Evolutionary conservation across 2,329 filamentous ascomycete species (phyloP).

Genomic region (Alternaria novae-zelandiae): DNA sequence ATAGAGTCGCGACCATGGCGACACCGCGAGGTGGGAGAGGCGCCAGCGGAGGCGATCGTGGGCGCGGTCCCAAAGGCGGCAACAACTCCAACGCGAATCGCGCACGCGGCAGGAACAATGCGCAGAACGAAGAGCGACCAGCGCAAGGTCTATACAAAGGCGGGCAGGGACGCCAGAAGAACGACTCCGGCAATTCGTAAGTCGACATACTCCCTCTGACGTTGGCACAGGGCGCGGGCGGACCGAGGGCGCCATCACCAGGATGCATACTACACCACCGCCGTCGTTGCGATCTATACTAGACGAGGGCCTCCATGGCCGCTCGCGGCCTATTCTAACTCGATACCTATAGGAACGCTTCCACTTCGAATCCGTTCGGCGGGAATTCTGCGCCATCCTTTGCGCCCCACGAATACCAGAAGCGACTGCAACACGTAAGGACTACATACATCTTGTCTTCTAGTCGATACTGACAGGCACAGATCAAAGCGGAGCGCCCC

Average conservation of each 20-base stretch:
- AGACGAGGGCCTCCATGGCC: constrained; percentile 15
- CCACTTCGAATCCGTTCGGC: constrained; percentile 7
- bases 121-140: constrained; percentile 18
- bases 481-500: constrained; percentile 51
- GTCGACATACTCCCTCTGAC: constrained; percentile 10
- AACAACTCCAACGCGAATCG: constrained; percentile 10
- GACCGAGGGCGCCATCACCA: constrained; percentile 9
- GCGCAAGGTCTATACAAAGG: constrained; percentile 15
- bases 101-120: constrained; percentile 24
- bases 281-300: constrained; percentile 1
- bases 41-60: constrained; percentile 20
- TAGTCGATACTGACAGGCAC: constrained; percentile 15
- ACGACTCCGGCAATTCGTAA: constrained; percentile 14
- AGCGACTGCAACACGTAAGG: constrained; percentile 36
- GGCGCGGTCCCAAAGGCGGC: constrained; percentile 19
- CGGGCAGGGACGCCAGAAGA: constrained; percentile 13
- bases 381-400: constrained; percentile 30
- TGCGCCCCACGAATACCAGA: constrained; percentile 29
- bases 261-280: constrained; percentile 8
- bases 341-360: constrained; percentile 10
- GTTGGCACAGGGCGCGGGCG: constrained; percentile 17
- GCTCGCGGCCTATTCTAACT: constrained; percentile 34
- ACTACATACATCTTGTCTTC: background rate
- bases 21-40: constrained; percentile 33
- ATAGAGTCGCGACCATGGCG: constrained; percentile 36